Conservation (phyloP, 768 basidiomycete species). For the Tulasnella sp. region DNA sequence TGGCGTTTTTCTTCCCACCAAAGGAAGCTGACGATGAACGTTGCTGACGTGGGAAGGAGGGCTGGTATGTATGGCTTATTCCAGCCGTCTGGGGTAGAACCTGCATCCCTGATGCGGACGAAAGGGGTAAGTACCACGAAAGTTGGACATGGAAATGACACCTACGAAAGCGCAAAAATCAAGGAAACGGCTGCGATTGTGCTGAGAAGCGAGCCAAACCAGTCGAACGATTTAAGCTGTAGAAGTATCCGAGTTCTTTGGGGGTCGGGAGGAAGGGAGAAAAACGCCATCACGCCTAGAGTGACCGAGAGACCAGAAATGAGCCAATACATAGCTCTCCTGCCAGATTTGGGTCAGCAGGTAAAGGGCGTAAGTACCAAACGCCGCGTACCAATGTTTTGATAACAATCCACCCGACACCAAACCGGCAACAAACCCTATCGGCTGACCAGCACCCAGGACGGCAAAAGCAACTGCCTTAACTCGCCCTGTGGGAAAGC, state of each 20-base stretch:
- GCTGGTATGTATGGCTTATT: conserved; percentile 11
- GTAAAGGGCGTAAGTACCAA: background rate
- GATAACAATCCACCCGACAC: conserved; percentile 8
- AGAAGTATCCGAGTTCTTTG: background rate
- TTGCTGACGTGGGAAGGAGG: conserved; percentile 10
- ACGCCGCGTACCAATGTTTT: conserved; percentile 1
- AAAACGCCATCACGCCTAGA: background rate
- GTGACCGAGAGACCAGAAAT: background rate
- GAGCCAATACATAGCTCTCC: conserved; percentile 10
- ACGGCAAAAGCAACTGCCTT: conserved; percentile 2
- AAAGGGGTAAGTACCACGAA: background rate
- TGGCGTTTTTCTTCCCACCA: conserved; percentile 15
- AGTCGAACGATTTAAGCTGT: conserved; percentile 6
- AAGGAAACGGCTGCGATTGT: background rate
- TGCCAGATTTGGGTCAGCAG: no score
- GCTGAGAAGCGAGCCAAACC: conserved; percentile 4
- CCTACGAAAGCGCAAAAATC: conserved; percentile 13
- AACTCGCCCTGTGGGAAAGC: conserved; percentile 4
- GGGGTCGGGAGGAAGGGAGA: conserved; percentile 5
- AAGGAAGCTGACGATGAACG: conserved; percentile 12
- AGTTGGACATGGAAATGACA: background rate
- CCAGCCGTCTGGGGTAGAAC: conserved; percentile 13
- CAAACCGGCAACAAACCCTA: conserved; percentile 10
- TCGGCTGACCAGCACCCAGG: conserved; percentile 10
- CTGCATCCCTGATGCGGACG: background rate